phyloP scores from a whole-genome alignment of 1,139 yeast genomes.

The Debaryomycetaceae sp. region DNA sequence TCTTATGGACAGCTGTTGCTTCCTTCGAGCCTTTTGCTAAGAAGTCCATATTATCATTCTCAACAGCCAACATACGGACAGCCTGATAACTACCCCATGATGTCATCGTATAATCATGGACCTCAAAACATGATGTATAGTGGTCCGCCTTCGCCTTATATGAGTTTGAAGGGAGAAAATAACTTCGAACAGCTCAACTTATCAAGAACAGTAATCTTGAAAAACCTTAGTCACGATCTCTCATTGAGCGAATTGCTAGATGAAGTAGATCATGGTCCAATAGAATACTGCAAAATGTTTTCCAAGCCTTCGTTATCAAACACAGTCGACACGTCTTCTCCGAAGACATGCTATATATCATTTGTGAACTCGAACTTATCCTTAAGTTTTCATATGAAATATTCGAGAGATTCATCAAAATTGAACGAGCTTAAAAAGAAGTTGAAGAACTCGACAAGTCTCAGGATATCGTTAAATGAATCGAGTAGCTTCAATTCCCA shows the following conservation, averaged over 20 bases:
- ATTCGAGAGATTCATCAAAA: slow-evolving; percentile 24
- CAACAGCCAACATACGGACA: slow-evolving; percentile 7
- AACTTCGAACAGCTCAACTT: slow-evolving; percentile 32
- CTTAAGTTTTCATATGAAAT: slow-evolving; percentile 32
- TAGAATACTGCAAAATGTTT: slow-evolving; percentile 39
- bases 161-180: slow-evolving; percentile 15
- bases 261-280: slow-evolving; percentile 40
- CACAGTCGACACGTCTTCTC: slow-evolving; percentile 16
- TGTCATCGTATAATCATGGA: slow-evolving; percentile 4
- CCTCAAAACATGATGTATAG: slow-evolving; percentile 8
- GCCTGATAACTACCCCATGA: slow-evolving; percentile 1
- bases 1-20: slow-evolving; percentile 61
- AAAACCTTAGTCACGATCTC: slow-evolving; percentile 25
- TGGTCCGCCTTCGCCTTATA: slow-evolving; percentile 16
- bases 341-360: slow-evolving; percentile 37
- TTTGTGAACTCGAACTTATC: slow-evolving; percentile 37
- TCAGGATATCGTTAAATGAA: slow-evolving; percentile 33
- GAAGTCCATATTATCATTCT: slow-evolving; percentile 56
- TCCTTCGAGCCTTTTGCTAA: slow-evolving; percentile 64
- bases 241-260: slow-evolving; percentile 30
- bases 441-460: slow-evolving; percentile 26
- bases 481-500: slow-evolving; percentile 7
- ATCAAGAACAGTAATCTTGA: slow-evolving; percentile 38
- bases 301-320: slow-evolving; percentile 27
- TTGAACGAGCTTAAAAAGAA: slow-evolving; percentile 22